These are phyloP conservation scores for Boletus subluridellus DNA, from an alignment of 1,284 basidiomycete genomes.

Conservation along the genomic window DNA sequence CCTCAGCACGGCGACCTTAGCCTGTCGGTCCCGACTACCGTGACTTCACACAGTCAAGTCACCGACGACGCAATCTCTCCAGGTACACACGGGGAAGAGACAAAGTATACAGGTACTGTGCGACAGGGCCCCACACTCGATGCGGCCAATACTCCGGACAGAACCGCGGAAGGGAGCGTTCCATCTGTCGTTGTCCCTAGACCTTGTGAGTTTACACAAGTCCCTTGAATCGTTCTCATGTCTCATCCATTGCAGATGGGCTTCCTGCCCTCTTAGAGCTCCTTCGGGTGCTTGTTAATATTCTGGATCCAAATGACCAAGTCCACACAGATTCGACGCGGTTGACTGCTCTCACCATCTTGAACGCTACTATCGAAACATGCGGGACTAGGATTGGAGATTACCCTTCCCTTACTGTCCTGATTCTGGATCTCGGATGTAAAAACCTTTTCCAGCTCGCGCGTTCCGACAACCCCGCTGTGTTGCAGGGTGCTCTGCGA, in stretches of 20 bases:
- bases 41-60: constrained; percentile 2
- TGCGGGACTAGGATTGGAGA: constrained; percentile 72
- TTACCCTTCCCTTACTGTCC: constrained; percentile 69
- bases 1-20: constrained; percentile 54
- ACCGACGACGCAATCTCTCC: constrained; percentile 1
- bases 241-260: constrained; percentile 55
- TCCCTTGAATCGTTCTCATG: constrained; percentile 4
- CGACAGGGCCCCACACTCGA: neutral
- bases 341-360: constrained; percentile 81
- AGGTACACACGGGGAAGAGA: constrained; percentile 11
- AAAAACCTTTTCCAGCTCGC: constrained; percentile 95
- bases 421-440: constrained; percentile 88
- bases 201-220: constrained; percentile 23
- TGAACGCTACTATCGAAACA: constrained; percentile 89
- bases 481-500: constrained; percentile 80
- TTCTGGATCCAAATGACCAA: constrained; percentile 91
- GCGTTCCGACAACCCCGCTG: constrained; percentile 78
- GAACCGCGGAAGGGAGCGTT: constrained; percentile 6
- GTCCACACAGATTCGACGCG: constrained; percentile 97
- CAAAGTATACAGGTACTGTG: neutral
- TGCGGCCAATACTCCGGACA: neutral
- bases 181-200: constrained; percentile 16
- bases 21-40: constrained; percentile 47
- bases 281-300: constrained; percentile 89
- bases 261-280: constrained; percentile 92